phyloP scores from a whole-genome alignment of 2,329 filamentous ascomycete genomes.

The Aspergillus novofumigatus region DNA sequence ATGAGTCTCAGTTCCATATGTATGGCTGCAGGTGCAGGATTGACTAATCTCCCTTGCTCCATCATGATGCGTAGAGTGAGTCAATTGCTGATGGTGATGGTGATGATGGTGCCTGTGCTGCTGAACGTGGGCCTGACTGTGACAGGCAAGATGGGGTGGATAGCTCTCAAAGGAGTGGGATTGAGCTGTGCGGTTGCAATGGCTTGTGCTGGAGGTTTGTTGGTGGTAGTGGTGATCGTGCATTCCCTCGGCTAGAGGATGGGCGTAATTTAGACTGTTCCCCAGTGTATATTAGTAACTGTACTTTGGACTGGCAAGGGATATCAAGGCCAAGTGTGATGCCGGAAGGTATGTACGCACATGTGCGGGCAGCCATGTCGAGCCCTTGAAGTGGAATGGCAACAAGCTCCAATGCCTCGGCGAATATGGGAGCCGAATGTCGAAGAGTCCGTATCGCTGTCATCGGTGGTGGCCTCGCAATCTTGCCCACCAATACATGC shows the following conservation, averaged over 20 bases:
- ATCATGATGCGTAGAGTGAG: neutral
- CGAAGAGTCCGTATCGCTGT: neutral
- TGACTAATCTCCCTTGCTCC: neutral
- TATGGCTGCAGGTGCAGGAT: neutral
- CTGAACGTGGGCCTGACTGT: neutral
- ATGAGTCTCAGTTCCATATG: neutral
- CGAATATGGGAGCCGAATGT: neutral
- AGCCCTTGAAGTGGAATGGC: neutral
- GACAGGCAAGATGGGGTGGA: neutral
- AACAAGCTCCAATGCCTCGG: neutral
- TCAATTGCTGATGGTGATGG: neutral
- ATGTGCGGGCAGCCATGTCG: neutral
- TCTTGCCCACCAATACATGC: neutral
- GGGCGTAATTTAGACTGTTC: neutral
- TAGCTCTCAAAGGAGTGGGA: neutral
- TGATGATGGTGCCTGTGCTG: neutral
- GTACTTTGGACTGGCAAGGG: neutral
- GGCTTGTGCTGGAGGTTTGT: neutral
- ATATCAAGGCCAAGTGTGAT: neutral
- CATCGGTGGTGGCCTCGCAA: neutral
- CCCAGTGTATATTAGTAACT: neutral
- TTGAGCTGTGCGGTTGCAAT: neutral
- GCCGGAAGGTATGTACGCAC: neutral
- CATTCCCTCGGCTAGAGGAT: neutral
- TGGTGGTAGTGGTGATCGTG: neutral